These are phyloP conservation scores for Discostella stelligeroides DNA, from an alignment of 108 stramenopile genomes.

Conservation along the genomic window DNA sequence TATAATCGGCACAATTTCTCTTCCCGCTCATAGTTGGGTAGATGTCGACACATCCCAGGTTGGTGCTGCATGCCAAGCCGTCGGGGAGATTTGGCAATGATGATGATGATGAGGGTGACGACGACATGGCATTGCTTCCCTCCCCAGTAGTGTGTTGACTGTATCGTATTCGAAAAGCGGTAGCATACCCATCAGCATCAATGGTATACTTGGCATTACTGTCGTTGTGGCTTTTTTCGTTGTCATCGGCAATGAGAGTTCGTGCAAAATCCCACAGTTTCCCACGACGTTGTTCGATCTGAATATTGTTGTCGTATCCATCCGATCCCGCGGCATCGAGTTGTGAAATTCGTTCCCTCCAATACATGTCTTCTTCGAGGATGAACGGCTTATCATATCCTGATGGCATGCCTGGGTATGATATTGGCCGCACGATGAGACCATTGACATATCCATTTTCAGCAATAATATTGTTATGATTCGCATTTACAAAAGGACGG, in stretches of 20 bases:
- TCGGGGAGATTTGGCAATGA: slow-evolving; percentile 18
- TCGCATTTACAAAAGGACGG: not conserved
- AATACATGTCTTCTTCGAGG: slow-evolving; percentile 68
- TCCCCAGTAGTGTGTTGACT: no score
- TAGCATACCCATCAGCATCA: slow-evolving; percentile 68
- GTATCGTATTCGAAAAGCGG: slow-evolving; percentile 64
- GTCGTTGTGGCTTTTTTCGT: no score
- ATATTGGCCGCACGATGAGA: slow-evolving; percentile 42
- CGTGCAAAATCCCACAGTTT: slow-evolving; percentile 65
- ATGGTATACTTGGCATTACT: slow-evolving; percentile 52
- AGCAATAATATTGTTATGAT: not conserved
- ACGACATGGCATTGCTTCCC: no score
- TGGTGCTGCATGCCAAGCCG: slow-evolving; percentile 56
- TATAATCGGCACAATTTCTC: slow-evolving; percentile 71
- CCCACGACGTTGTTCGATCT: slow-evolving; percentile 53
- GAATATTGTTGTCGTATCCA: slow-evolving; percentile 46
- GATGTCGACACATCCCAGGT: slow-evolving; percentile 77
- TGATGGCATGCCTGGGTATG: slow-evolving; percentile 32
- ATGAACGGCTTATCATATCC: slow-evolving; percentile 53
- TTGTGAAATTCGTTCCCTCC: slow-evolving; percentile 47
- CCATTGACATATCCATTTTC: not conserved
- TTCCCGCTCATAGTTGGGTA: slow-evolving; percentile 77
- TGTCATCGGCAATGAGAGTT: not conserved
- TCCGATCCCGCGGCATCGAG: slow-evolving; percentile 51
- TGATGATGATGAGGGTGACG: no score